Conservation (phyloP, 306 rosid species). For the Dicorynia guianensis region DNA sequence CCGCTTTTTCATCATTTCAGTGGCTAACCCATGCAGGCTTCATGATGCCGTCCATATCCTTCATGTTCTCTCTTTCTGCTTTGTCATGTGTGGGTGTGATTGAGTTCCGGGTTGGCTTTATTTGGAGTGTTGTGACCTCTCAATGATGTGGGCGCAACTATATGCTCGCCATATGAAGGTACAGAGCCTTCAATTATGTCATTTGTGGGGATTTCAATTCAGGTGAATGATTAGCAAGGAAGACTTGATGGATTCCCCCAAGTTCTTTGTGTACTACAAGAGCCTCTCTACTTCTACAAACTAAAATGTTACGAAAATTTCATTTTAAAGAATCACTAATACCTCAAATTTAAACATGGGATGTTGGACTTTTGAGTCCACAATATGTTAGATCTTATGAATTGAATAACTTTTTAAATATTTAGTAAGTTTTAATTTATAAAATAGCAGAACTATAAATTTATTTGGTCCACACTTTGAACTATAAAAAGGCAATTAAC, state of each 20-base stretch:
- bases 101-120: background rate
- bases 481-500: no score
- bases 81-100: conserved; percentile 13
- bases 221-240: conserved; percentile 22
- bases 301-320: no score
- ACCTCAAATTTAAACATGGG: no score
- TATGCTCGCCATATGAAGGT: conserved; percentile 30
- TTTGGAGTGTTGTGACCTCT: conserved; percentile 28
- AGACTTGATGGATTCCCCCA: background rate
- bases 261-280: background rate
- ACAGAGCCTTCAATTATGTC: conserved; percentile 16
- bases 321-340: no score
- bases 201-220: conserved; percentile 13
- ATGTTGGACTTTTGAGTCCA: no score
- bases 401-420: no score
- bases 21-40: conserved; percentile 34
- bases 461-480: no score
- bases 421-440: no score
- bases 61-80: background rate
- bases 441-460: no score
- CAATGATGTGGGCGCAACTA: conserved; percentile 9
- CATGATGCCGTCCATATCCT: conserved; percentile 35
- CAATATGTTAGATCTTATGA: no score
- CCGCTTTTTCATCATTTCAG: conserved; percentile 31
- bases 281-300: no score